phyloP scores from a whole-genome alignment of 176 grass and related monocot species.

The Phyllostachys edulis region DNA sequence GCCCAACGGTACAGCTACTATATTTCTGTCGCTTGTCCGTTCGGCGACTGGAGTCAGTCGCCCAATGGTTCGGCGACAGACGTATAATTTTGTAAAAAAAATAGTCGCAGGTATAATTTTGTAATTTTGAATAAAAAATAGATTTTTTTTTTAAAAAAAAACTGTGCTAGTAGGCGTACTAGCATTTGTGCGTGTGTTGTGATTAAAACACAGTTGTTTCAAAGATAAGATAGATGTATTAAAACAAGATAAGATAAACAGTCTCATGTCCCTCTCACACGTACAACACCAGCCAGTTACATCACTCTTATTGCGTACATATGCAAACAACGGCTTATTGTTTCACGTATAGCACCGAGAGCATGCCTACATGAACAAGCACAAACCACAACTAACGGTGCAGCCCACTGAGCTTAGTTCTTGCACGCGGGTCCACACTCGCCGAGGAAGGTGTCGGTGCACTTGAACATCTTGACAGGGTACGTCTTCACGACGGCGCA shows the following conservation, averaged over 20 bases:
- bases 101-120: too few relatives aligned
- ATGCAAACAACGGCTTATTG: constrained; percentile 23
- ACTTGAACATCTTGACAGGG: not conserved
- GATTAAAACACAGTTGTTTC: too few relatives aligned
- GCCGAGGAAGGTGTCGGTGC: constrained; percentile 43
- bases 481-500: constrained; percentile 12
- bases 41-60: too few relatives aligned
- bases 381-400: not conserved
- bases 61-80: too few relatives aligned
- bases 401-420: not conserved
- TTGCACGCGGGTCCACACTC: constrained; percentile 11
- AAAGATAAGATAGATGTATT: not conserved
- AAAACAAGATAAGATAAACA: not conserved
- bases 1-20: too few relatives aligned
- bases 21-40: too few relatives aligned
- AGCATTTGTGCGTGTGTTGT: too few relatives aligned
- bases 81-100: too few relatives aligned
- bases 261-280: not conserved
- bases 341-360: not conserved
- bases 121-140: too few relatives aligned
- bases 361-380: not conserved
- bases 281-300: not conserved
- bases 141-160: too few relatives aligned
- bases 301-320: not conserved
- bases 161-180: too few relatives aligned